Percentiles rank a stretch among this genome's conserved stretches.
Conservation (phyloP, 1,139 yeast species). For the Geotrichum australiense region DNA sequence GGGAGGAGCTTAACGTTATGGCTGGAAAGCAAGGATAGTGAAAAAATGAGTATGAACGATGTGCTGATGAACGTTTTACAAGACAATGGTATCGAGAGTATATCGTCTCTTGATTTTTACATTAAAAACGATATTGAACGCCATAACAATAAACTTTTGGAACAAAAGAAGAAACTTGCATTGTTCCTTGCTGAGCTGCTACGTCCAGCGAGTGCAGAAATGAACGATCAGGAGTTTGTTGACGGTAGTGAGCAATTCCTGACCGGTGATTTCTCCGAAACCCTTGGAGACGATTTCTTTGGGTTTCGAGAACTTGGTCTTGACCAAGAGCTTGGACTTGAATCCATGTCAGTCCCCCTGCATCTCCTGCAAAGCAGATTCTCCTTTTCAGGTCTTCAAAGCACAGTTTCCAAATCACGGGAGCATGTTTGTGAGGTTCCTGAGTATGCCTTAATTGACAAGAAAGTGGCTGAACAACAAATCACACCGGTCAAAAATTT, state of each 20-base stretch:
- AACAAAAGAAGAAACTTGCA: constrained; percentile 62
- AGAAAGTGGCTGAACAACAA: constrained; percentile 44
- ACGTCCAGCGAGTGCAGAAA: constrained; percentile 67
- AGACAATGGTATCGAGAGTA: constrained; percentile 80
- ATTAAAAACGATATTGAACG: constrained; percentile 66
- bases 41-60: constrained; percentile 39
- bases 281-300: constrained; percentile 86
- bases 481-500: constrained; percentile 57
- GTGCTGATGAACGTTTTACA: constrained; percentile 55
- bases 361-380: constrained; percentile 78
- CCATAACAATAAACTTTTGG: constrained; percentile 62
- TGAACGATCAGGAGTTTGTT: constrained; percentile 69
- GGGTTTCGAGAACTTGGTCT: constrained; percentile 92
- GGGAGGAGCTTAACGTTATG: constrained; percentile 66
- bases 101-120: constrained; percentile 68
- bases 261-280: constrained; percentile 90
- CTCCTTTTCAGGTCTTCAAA: constrained; percentile 32
- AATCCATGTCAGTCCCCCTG: constrained; percentile 81
- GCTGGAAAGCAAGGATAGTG: constrained; percentile 32
- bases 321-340: constrained; percentile 85
- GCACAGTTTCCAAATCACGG: constrained; percentile 19
- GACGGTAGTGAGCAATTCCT: constrained; percentile 92
- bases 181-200: constrained; percentile 69
- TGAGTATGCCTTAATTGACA: constrained; percentile 39
- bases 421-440: constrained; percentile 30